Percentiles rank a stretch among this genome's conserved stretches.
phyloP scores from a whole-genome alignment of 768 basidiomycete species.

The Mycena latifolia region DNA sequence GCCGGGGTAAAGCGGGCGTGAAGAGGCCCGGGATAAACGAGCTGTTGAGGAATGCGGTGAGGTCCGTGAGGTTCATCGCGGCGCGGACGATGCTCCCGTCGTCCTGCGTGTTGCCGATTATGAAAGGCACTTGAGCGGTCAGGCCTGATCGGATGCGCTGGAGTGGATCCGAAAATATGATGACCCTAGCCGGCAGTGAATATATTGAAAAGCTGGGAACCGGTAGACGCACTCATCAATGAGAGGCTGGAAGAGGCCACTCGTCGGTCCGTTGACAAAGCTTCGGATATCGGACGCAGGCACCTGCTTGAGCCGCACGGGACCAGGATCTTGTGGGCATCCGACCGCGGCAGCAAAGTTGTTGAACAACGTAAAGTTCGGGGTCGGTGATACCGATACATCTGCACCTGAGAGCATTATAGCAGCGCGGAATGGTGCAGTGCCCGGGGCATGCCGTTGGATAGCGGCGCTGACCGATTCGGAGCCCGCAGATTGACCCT shows the following conservation, averaged over 20 bases:
- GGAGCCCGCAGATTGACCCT: conserved; percentile 32
- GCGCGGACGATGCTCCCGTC: conserved; percentile 37
- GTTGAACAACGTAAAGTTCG: conserved; percentile 29
- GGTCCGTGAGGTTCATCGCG: conserved; percentile 28
- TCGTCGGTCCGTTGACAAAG: conserved; percentile 33
- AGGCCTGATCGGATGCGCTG: conserved; percentile 31
- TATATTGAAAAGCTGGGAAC: background rate
- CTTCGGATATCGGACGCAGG: conserved; percentile 35
- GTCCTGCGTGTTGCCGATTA: conserved; percentile 37
- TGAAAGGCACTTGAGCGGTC: conserved; percentile 34
- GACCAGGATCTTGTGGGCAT: conserved; percentile 37
- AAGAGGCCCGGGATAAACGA: conserved; percentile 8
- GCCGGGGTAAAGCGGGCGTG: conserved; percentile 37
- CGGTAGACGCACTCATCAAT: conserved; percentile 23
- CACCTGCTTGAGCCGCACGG: conserved; percentile 35
- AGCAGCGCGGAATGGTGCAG: conserved; percentile 31
- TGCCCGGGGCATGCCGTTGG: conserved; percentile 4
- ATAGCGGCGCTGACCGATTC: conserved; percentile 16
- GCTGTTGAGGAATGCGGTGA: conserved; percentile 27
- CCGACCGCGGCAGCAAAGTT: conserved; percentile 27
- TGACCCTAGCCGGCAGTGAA: conserved; percentile 1
- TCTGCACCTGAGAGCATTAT: conserved; percentile 31
- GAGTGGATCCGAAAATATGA: conserved; percentile 31
- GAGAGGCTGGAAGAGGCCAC: conserved; percentile 15
- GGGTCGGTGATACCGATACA: background rate